phyloP scores from a whole-genome alignment of 2,329 filamentous ascomycete species.

The Ophiocordyceps sinensis region DNA sequence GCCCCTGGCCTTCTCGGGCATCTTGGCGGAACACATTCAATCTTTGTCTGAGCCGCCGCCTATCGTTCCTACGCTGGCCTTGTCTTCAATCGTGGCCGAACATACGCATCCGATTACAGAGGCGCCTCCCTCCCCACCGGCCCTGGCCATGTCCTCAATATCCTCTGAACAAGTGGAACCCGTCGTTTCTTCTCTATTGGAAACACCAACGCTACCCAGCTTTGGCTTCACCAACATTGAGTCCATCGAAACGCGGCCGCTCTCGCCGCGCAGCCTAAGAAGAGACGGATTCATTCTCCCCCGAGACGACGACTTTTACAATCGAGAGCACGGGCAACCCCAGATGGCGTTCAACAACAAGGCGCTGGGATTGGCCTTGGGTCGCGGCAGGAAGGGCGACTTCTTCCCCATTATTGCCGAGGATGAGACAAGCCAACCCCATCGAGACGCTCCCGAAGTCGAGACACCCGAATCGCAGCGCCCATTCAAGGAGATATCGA shows the following conservation, averaged over 20 bases:
- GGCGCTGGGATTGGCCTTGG: conserved; percentile 27
- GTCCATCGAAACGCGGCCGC: conserved; percentile 30
- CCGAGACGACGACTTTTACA: conserved; percentile 22
- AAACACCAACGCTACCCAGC: conserved; percentile 10
- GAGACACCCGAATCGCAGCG: conserved; percentile 40
- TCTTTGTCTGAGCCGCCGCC: conserved; percentile 15
- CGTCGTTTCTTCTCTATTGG: conserved; percentile 13
- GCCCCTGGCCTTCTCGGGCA: conserved; percentile 18
- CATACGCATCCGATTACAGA: conserved; percentile 12
- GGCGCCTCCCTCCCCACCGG: conserved; percentile 8
- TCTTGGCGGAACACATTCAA: conserved; percentile 22
- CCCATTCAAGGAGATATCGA: conserved; percentile 48
- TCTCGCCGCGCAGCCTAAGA: conserved; percentile 34
- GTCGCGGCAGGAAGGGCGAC: conserved; percentile 27
- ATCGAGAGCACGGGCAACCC: conserved; percentile 16
- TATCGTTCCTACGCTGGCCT: conserved; percentile 9
- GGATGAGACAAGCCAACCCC: conserved; percentile 46
- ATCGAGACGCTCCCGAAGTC: conserved; percentile 21
- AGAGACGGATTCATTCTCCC: conserved; percentile 43
- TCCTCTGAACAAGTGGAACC: conserved; percentile 24
- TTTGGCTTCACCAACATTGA: conserved; percentile 30
- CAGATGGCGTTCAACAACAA: conserved; percentile 24
- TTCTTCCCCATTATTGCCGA: conserved; percentile 42
- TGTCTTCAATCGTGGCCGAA: conserved; percentile 19
- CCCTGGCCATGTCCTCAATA: conserved; percentile 22